Evolutionary conservation across 495 filamentous ascomycete genomes (phyloP).

Genomic region (Aspergillus heteromorphus): DNA sequence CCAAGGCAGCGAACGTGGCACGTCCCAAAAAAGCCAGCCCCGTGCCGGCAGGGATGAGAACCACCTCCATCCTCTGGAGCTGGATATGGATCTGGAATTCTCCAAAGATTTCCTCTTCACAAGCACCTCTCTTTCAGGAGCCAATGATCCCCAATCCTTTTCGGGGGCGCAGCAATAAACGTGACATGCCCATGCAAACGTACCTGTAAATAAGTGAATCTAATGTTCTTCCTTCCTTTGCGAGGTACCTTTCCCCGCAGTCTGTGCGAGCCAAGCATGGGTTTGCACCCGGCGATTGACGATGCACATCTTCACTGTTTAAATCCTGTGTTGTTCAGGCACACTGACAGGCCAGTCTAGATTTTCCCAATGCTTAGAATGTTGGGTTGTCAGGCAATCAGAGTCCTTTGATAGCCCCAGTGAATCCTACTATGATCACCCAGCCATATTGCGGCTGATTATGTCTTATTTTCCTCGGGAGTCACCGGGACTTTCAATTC

Average conservation of each 20-base stretch:
- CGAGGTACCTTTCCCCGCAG: neutral
- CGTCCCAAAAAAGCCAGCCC: constrained; percentile 7
- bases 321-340: too few species aligned
- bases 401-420: too few species aligned
- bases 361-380: too few species aligned
- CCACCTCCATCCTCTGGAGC: constrained; percentile 24
- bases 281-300: too few species aligned
- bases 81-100: constrained; percentile 38
- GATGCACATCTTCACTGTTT: too few species aligned
- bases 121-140: constrained; percentile 28
- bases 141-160: constrained; percentile 14
- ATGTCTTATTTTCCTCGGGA: too few species aligned
- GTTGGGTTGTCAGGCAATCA: too few species aligned
- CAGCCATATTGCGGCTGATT: too few species aligned
- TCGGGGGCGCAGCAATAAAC: constrained; percentile 1
- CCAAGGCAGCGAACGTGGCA: constrained; percentile 9
- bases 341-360: too few species aligned
- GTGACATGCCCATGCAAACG: neutral
- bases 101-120: constrained; percentile 34
- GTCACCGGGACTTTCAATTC: too few species aligned
- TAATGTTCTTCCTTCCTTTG: neutral
- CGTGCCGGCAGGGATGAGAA: constrained; percentile 15
- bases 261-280: too few species aligned
- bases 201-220: neutral
- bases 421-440: too few species aligned